Base-by-base conservation (phyloP, 768 basidiomycete genomes). In the Crassisporium funariophilum region DNA sequence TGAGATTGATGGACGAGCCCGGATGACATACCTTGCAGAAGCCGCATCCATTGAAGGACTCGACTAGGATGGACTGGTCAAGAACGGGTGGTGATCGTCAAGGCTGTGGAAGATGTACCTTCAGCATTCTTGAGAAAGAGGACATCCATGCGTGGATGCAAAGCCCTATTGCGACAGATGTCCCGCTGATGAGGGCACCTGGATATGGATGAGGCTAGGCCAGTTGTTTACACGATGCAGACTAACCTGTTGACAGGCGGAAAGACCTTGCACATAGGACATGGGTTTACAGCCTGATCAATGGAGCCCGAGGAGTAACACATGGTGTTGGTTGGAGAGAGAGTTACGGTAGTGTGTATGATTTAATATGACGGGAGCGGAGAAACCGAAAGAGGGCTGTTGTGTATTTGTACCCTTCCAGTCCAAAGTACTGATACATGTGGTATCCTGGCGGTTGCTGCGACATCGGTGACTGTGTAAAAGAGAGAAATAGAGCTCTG, bases 241-340 rank as follows among this genome's bases (percentile, higher is more conserved):
- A 85, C 5, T n/a, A 31, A 31, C 10, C 86, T 81, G 83, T 55
- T 79, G 60, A 69, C 84, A 65, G 63, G n/a, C n/a, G 83, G 72
- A 72, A 85, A 90, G 55, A 89, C 86, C 73, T 82, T 86, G 78
- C 89, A 91, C 87, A 91, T 89, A 3, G 87, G 85, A 63, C 89
- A 91, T 48, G 78, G 76, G 47, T 75, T 75, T 36, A 79, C 78
- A 17, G 81, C 77, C 67, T 85, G 81, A 68, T 86, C 82, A 58
- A 82, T 65, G 35, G 86, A 85, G 59, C 83, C 83, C 48, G 81
- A 74, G 45, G 75, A 76, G 66, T 82, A 85, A 69, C 89, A 91
- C 88, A 91, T 91, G 51, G 58, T 64, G 70, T 52, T 47, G 50
- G 54, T 62, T 53, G 44, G 58, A 53, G 56, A 61, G 55, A 51